These are phyloP conservation scores for Dothiorella sarmentorum DNA, from an alignment of 2,329 filamentous ascomycete genomes.

Conservation along the genomic window DNA sequence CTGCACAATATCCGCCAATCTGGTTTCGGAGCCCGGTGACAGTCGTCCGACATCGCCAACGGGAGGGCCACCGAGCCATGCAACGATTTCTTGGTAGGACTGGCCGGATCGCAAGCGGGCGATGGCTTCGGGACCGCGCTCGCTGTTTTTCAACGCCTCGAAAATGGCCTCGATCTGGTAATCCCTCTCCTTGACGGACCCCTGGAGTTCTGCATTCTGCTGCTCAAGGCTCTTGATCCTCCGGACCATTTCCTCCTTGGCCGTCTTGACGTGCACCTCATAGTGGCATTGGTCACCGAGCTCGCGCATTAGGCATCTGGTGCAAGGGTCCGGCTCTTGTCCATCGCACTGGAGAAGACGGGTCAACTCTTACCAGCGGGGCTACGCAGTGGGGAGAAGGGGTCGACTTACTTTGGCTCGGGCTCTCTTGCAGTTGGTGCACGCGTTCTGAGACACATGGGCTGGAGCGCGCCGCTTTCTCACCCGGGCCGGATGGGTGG, in stretches of 20 bases:
- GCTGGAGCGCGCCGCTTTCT: conserved; percentile 21
- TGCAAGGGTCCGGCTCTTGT: conserved; percentile 24
- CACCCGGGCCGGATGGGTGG: conserved; percentile 4
- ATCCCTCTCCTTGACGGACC: conserved; percentile 20
- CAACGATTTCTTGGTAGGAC: conserved; percentile 22
- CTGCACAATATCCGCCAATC: conserved; percentile 20
- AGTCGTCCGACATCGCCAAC: conserved; percentile 13
- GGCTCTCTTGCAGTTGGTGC: conserved; percentile 29
- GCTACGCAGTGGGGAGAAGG: neutral
- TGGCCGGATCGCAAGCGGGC: conserved; percentile 23
- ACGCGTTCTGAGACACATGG: conserved; percentile 29
- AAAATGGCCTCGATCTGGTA: conserved; percentile 23
- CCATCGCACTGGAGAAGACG: conserved; percentile 28
- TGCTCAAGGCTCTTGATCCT: conserved; percentile 27
- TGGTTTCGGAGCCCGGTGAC: conserved; percentile 19
- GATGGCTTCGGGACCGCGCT: conserved; percentile 24
- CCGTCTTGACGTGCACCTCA: conserved; percentile 30
- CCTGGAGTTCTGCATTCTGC: conserved; percentile 24
- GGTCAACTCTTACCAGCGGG: neutral
- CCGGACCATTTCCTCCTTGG: conserved; percentile 29
- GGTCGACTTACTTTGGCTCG: conserved; percentile 26
- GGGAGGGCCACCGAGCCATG: conserved; percentile 23
- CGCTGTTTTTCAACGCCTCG: conserved; percentile 23
- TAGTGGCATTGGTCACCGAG: conserved; percentile 26
- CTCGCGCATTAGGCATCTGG: conserved; percentile 24